Conservation (phyloP, 306 rosid genomes). For the Lathyrus aphaca region DNA sequence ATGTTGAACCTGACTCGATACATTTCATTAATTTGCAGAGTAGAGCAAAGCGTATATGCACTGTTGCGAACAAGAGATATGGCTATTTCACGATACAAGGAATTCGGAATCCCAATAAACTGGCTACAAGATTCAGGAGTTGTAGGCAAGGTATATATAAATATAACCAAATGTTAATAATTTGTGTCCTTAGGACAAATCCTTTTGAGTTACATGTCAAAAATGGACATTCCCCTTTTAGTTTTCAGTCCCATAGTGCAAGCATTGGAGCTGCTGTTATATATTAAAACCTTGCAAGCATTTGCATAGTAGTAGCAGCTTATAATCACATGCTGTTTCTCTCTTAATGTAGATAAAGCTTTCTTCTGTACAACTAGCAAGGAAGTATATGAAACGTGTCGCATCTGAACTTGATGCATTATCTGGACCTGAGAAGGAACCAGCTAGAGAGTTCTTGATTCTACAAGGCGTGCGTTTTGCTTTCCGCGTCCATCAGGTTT, state of each 20-base stretch:
- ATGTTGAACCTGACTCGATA: not conserved
- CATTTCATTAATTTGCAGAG: slow-evolving; percentile 50
- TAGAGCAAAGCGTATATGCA: slow-evolving; percentile 93
- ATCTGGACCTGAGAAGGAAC: slow-evolving; percentile 84
- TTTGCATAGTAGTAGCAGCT: slow-evolving; percentile 16
- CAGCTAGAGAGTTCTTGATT: slow-evolving; percentile 74
- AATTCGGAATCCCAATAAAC: slow-evolving; percentile 91
- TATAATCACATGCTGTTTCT: slow-evolving; percentile 21
- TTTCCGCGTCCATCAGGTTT: slow-evolving; percentile 89
- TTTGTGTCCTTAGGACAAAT: not conserved
- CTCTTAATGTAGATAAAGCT: slow-evolving; percentile 74
- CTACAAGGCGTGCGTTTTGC: slow-evolving; percentile 96
- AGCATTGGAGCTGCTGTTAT: no score
- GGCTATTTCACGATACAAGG: slow-evolving; percentile 91
- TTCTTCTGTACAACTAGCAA: slow-evolving; percentile 89
- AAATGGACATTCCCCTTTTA: not conserved
- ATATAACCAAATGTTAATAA: no score
- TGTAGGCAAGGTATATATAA: slow-evolving; percentile 86
- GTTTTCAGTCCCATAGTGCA: no score
- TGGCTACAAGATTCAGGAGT: slow-evolving; percentile 94
- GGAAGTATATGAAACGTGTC: slow-evolving; percentile 90
- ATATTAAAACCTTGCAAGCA: no score
- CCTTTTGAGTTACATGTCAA: not conserved
- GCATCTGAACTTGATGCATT: slow-evolving; percentile 82
- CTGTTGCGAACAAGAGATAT: slow-evolving; percentile 90